Evolutionary conservation across 257 asterid species (phyloP), one percentile per base, ranked within the genome.

Genomic region (Asclepias syriaca): DNA sequence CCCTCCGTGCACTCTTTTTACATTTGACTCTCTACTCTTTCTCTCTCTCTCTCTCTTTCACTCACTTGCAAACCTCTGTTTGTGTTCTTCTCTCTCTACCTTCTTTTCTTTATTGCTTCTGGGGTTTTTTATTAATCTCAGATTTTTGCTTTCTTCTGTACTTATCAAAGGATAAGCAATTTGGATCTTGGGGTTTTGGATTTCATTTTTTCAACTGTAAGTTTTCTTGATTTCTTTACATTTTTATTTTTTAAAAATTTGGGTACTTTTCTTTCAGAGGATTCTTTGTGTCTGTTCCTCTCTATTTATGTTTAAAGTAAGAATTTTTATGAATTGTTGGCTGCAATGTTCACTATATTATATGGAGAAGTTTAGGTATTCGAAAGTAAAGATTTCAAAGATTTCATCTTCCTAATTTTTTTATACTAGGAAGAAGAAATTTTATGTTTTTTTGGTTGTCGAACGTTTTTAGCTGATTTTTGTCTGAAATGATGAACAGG

Each of bases 1-100:
- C 84, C 79, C 89, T 76, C 79, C 81, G 83, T 84, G 85, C 79
- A 76, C 76, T 73, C 69, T 80, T 78, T 88, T 78, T 88, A 69
- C 77, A 64, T 77, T 82, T 74, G 80, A 67, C 81, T 75, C 55
- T 75, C 65, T 67, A 57, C 2, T 24, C 27, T 24, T 0, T 24
- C 27, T 24, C 27, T 24, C 27, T 72, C 24, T 49, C 50, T 68
- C 61, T 64, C 64, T 51, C 75, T 68, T 76, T 51, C 77, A 77
- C 68, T 43, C 63, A 19, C 43, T 48, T 9, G 4, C 56, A 43
- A 43, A 43, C 29, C 76, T 73, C 32, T 39, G 75, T 27, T 55
- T 16, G 65, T 60, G n/a, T 61, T 19, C 53, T 29, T 3, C 16
- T 45, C 2, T 10, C 16, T 21, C 66, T 32, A 5, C 49, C 34